Evolutionary conservation across 805 yeast genomes (phyloP).

Genomic region (Ogataea trehalophila): DNA sequence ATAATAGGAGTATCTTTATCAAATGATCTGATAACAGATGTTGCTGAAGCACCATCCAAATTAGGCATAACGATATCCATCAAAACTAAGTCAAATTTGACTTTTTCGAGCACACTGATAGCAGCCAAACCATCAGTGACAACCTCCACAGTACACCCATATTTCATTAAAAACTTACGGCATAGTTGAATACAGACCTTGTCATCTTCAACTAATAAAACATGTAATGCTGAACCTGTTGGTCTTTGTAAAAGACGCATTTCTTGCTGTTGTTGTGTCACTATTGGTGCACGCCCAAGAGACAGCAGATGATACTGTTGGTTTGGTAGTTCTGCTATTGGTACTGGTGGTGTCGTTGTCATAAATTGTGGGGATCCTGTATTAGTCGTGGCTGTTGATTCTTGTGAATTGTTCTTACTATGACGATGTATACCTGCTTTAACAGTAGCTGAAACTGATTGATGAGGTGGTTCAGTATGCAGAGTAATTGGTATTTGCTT

Average conservation of each 20-base stretch:
- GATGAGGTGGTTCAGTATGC: not conserved
- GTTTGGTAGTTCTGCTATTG: slow-evolving; percentile 5
- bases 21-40: slow-evolving; percentile 80
- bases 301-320: not conserved
- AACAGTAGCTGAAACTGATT: not conserved
- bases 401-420: slow-evolving; percentile 1
- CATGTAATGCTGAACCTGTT: slow-evolving; percentile 48
- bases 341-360: slow-evolving; percentile 2
- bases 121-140: slow-evolving; percentile 92
- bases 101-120: slow-evolving; percentile 66
- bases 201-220: slow-evolving; percentile 75
- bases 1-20: slow-evolving; percentile 85
- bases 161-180: slow-evolving; percentile 73
- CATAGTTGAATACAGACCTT: slow-evolving; percentile 79
- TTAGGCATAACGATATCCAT: slow-evolving; percentile 93
- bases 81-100: slow-evolving; percentile 68
- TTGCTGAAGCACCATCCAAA: slow-evolving; percentile 84
- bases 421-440: slow-evolving; percentile 2
- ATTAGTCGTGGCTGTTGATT: slow-evolving; percentile 5
- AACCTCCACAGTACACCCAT: slow-evolving; percentile 89
- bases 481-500: too few relatives aligned
- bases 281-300: not conserved
- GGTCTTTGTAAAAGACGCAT: slow-evolving; percentile 25
- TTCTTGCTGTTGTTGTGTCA: slow-evolving; percentile 16
- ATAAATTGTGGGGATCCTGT: slow-evolving; percentile 8